phyloP scores from a whole-genome alignment of 108 stramenopile species.

The Nannochloropsis salina region DNA sequence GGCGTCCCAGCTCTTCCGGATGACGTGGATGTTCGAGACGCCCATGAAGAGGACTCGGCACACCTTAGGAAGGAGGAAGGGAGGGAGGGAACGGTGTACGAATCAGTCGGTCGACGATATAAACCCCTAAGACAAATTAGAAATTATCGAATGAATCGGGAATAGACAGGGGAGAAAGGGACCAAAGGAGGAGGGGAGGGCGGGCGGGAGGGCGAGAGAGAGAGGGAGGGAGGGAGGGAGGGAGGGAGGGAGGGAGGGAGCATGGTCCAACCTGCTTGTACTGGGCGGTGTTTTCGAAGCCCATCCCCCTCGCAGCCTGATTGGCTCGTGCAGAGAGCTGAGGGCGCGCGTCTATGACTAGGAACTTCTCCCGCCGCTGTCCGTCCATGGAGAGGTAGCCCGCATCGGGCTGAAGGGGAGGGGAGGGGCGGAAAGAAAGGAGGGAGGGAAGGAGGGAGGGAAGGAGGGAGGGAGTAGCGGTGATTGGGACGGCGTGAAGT shows the following conservation, averaged over 20 bases:
- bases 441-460: constrained; percentile 10
- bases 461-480: background rate
- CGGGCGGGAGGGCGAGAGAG: background rate
- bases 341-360: constrained; percentile 15
- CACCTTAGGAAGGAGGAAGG: constrained; percentile 34
- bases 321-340: constrained; percentile 14
- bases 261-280: background rate
- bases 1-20: constrained; percentile 11
- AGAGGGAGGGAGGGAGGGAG: background rate
- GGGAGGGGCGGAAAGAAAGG: no score
- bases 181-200: background rate
- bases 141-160: background rate
- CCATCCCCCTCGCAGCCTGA: background rate
- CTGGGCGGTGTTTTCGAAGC: background rate
- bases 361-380: background rate
- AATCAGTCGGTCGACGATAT: background rate
- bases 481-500: background rate
- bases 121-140: background rate
- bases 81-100: background rate
- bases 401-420: background rate
- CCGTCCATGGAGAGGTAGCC: background rate
- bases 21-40: constrained; percentile 62
- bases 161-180: background rate
- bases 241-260: background rate
- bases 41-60: constrained; percentile 50